Evolutionary conservation across 352 stramenopile genomes (phyloP).

Genomic region (Globisporangium nagaii): DNA sequence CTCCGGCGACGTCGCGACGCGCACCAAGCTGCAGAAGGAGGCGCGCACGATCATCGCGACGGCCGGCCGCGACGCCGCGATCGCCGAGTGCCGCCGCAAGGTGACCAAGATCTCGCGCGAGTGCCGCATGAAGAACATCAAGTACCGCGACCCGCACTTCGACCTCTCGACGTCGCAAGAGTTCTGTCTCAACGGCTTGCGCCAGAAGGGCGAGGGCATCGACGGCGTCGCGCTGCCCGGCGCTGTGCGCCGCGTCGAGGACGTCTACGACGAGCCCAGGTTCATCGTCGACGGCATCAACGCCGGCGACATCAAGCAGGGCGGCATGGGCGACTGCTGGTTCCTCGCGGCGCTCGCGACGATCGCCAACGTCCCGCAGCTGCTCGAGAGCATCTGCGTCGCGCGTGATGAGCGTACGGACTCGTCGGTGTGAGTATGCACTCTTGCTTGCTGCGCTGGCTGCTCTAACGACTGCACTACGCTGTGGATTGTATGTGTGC

Average conservation of each 20-base stretch:
- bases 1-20: not conserved
- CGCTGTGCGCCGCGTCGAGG: constrained; percentile 21
- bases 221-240: constrained; percentile 12
- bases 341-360: constrained; percentile 68
- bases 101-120: constrained; percentile 33
- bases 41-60: constrained; percentile 24
- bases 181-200: constrained; percentile 25
- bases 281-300: constrained; percentile 55
- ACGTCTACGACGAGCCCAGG: constrained; percentile 32
- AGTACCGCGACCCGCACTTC: constrained; percentile 43
- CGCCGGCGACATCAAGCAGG: constrained; percentile 66
- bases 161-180: constrained; percentile 15
- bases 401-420: constrained; percentile 28
- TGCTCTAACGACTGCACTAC: not conserved
- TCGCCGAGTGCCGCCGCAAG: constrained; percentile 29
- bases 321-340: constrained; percentile 75
- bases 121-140: constrained; percentile 35
- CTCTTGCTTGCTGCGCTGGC: not conserved
- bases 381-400: constrained; percentile 64
- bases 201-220: constrained; percentile 9
- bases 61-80: constrained; percentile 20
- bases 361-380: constrained; percentile 53
- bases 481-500: not conserved
- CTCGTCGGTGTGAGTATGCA: too few species aligned
- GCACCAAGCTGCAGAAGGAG: constrained; percentile 15